Base-by-base conservation (phyloP, 371 early-diverging fungal genomes). In the Apophysomyces ossiformis region DNA sequence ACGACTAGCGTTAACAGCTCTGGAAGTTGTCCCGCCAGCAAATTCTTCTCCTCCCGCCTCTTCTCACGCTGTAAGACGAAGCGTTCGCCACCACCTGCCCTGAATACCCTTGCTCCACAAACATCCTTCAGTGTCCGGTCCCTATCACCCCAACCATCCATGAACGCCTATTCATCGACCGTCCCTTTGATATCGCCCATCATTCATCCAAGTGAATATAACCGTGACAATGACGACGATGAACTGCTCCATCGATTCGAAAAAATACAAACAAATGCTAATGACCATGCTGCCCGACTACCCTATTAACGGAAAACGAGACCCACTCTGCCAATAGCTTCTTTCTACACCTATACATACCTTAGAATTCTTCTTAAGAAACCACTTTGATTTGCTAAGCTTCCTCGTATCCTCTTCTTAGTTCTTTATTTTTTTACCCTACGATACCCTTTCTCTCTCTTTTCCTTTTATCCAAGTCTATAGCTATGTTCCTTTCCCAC, bases 201-300 rank as follows among this genome's bases (percentile, higher is more conserved):
- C 54, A 75, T 78, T 38, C 75, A 78, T 50, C 78, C 78, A 5
- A 75, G 76, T 36, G 76, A 78, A 64, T 78, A 75, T 37, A 73
- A 78, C 43, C 69, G 72, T 18, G 71, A 61, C 37, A 32, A 71
- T 38, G 47, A 63, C 47, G 60, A 60, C 16, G 38, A 59, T 7
- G 54, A 43, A 46, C 39, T 38, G 21, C 39, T 35, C 16, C 39
- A 58, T 36, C 41, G 46, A 58, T 58, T 37, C 57, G 46, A 56
- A 63, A 36, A 56, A 21, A 16, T 46, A 43, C 37, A 63, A 66
- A 41, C 8, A 5, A 13, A 41, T 13, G 4, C 41, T 13, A 41
- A 41, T 41, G 5, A 26, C 32, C 32, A 26, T 26, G 32, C 2
- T 26, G 32, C 32, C 32, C 32, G 2, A 26, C 32, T 26, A 26